Percentiles rank a stretch among this genome's conserved stretches.
These are phyloP conservation scores for Gossypium raimondii DNA, from an alignment of 345 rosid genomes.

Conservation along the genomic window DNA sequence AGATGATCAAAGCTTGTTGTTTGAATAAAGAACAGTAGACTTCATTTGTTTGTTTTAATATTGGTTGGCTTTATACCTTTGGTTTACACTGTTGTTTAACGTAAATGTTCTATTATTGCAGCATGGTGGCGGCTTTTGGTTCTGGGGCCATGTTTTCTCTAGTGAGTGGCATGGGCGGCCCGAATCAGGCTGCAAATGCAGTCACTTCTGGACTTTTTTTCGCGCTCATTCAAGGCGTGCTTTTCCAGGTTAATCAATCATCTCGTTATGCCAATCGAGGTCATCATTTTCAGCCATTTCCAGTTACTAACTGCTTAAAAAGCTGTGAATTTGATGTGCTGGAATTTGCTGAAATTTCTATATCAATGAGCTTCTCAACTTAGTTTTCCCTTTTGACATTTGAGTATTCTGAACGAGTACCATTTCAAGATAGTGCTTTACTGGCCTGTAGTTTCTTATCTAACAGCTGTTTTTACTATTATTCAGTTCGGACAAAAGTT, in stretches of 20 bases:
- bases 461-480: conserved; percentile 20
- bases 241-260: conserved; percentile 59
- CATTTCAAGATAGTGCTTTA: background rate
- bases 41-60: background rate
- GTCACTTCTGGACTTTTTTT: conserved; percentile 70
- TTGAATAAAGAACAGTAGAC: background rate
- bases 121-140: conserved; percentile 95
- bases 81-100: background rate
- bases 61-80: background rate
- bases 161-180: conserved; percentile 75
- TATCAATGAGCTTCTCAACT: conserved; percentile 1
- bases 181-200: conserved; percentile 69
- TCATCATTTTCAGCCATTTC: conserved; percentile 4
- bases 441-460: background rate
- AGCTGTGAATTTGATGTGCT: background rate
- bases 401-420: background rate
- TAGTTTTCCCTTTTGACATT: background rate
- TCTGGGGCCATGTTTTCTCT: conserved; percentile 76
- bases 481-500: conserved; percentile 73
- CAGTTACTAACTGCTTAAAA: background rate
- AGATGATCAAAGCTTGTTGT: background rate
- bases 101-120: conserved; percentile 28
- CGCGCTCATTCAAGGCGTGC: conserved; percentile 73
- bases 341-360: conserved; percentile 2
- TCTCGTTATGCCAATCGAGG: background rate